A percentile compares a stretch with the other conserved stretches of the same genome.
phyloP scores from a whole-genome alignment of 2,329 filamentous ascomycete genomes.

The Curvularia lunata region DNA sequence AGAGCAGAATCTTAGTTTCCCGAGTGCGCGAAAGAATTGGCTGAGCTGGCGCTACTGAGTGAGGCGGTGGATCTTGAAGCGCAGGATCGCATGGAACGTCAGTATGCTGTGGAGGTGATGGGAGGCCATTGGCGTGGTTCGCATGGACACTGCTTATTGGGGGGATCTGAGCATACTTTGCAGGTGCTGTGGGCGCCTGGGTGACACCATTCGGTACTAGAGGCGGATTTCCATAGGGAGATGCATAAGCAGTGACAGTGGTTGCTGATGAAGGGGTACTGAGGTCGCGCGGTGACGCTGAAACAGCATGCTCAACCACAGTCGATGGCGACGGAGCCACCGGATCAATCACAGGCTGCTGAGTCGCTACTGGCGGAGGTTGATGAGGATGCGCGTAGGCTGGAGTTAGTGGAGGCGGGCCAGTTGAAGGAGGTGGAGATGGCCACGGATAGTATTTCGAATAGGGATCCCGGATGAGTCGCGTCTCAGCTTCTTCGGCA shows the following conservation, averaged over 20 bases:
- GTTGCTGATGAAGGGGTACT: constrained; percentile 7
- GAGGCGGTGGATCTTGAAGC: constrained; percentile 7
- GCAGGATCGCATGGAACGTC: constrained; percentile 2
- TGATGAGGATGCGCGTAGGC: neutral
- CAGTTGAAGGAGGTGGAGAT: constrained; percentile 21
- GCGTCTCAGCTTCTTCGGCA: constrained; percentile 36
- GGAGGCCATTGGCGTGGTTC: neutral
- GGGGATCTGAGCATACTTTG: neutral
- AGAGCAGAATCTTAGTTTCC: constrained; percentile 43
- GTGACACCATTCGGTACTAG: neutral
- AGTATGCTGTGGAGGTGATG: constrained; percentile 8
- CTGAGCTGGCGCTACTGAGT: constrained; percentile 9
- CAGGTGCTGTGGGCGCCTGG: neutral
- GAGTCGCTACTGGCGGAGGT: constrained; percentile 8
- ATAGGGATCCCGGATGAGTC: constrained; percentile 24
- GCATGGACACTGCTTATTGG: neutral
- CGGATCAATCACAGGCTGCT: neutral
- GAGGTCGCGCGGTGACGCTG: constrained; percentile 8
- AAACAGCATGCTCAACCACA: constrained; percentile 4
- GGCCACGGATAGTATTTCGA: constrained; percentile 35
- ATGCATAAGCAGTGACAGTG: constrained; percentile 14
- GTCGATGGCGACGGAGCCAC: constrained; percentile 17
- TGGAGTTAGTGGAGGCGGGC: constrained; percentile 6
- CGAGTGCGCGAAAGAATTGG: constrained; percentile 24
- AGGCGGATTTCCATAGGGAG: constrained; percentile 19